Evolutionary conservation across 352 stramenopile species (phyloP).

Genomic region (Pythium insidiosum): DNA sequence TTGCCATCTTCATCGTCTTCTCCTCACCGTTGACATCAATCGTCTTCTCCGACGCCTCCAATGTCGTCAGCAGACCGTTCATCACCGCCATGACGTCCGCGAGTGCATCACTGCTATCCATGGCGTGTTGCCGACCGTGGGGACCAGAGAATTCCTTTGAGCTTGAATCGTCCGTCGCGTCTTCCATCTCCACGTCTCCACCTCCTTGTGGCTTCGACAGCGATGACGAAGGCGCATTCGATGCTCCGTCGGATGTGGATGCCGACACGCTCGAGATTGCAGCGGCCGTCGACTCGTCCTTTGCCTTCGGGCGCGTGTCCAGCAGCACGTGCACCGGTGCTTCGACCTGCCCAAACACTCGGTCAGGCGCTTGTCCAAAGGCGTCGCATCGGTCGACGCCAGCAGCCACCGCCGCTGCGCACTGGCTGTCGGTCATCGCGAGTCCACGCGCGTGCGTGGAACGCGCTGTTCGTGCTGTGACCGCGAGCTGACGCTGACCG

Average conservation of each 20-base stretch:
- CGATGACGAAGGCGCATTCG: background rate
- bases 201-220: background rate
- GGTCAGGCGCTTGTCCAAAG: background rate
- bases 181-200: conserved; percentile 8
- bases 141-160: too few relatives aligned
- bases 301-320: conserved; percentile 26
- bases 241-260: background rate
- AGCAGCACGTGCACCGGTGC: conserved; percentile 51
- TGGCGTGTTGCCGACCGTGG: background rate
- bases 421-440: conserved; percentile 1
- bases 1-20: too few relatives aligned
- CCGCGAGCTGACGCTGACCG: conserved; percentile 25
- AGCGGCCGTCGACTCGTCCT: background rate
- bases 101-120: background rate
- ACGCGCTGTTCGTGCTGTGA: conserved; percentile 16
- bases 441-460: conserved; percentile 5
- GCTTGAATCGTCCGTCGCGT: background rate
- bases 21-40: too few relatives aligned
- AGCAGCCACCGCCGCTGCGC: background rate
- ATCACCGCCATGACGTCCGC: conserved; percentile 2
- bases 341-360: conserved; percentile 3
- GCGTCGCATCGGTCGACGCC: conserved; percentile 8
- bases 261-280: background rate
- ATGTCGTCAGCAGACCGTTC: background rate
- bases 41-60: too few relatives aligned